Evolutionary conservation across 106 monocot genomes (phyloP), one percentile per base, ranked within the genome.

Genomic region (Acanthochlamys bracteata): DNA sequence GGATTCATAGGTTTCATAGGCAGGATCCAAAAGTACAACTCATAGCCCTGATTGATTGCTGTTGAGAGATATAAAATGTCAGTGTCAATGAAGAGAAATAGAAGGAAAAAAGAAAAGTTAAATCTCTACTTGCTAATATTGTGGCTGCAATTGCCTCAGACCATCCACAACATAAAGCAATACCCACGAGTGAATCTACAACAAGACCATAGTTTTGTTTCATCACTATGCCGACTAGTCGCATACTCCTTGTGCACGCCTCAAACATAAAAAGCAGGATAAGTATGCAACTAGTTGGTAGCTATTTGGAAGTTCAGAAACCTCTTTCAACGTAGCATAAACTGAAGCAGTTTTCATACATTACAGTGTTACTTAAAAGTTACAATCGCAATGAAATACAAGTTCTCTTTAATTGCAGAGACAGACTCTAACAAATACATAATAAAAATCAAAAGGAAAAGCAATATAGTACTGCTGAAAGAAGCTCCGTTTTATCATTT

Each of bases 1-100:
- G 24, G 94, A 58, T 55, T 75, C 82, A 66, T 94, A 94, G 11
- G 90, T 94, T 69, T 90, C 94, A 67, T 84, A 94, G 65, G 84
- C 79, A 73, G 94, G 94, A 77, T 94, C 94, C 71, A 94, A 90
- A 20, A 94, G 42, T 67, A 94, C 46, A 39, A 90, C 84, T 95
- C 94, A 61, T 95, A 89, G 7, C 90, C 94, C 10, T 64, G 73
- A 62, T 84, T 75, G 60, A 95, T 82, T 56, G 79, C 94, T 95
- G 81, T 56, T 75, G 55, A 16, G 22, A 71, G 21, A 23, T 17
- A 9, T 1, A 22, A 56, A 69, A 19, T 27, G 1, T n/a, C 20
- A 42, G 16, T 8, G 56, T 7, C 17, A 10, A 25, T 25, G 25
- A 24, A 39, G 19, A 72, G 22, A 41, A 63, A 39, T 11, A 42